phyloP scores from a whole-genome alignment of 495 filamentous ascomycete genomes.

The Talaromyces proteolyticus region DNA sequence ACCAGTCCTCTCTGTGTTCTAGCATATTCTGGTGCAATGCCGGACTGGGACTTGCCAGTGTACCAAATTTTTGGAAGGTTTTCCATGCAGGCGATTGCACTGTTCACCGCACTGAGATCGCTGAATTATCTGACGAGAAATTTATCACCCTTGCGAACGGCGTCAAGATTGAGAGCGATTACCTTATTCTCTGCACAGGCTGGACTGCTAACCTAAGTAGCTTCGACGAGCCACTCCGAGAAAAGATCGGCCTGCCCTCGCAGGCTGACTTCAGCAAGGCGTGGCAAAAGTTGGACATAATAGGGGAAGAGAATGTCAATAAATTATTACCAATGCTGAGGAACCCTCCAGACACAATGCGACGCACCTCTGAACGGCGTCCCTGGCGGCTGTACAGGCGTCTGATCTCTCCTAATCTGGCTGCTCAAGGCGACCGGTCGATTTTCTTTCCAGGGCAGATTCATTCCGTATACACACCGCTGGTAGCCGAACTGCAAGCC shows the following conservation, averaged over 20 bases:
- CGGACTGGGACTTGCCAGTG: slow-evolving; percentile 26
- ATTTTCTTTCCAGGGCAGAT: slow-evolving; percentile 56
- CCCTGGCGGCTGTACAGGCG: slow-evolving; percentile 51
- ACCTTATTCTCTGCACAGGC: slow-evolving; percentile 1
- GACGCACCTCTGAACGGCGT: neutral
- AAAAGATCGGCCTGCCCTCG: neutral
- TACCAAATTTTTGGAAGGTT: slow-evolving; percentile 22
- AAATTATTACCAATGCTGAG: slow-evolving; percentile 14
- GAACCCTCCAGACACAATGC: neutral
- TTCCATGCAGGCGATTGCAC: slow-evolving; percentile 29
- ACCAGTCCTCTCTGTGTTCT: neutral
- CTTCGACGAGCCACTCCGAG: neutral
- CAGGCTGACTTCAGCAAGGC: neutral
- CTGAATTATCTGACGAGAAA: neutral
- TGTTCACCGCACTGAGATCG: slow-evolving; percentile 15
- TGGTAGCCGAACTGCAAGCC: slow-evolving; percentile 57
- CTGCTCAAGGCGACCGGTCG: slow-evolving; percentile 50
- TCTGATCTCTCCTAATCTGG: slow-evolving; percentile 30
- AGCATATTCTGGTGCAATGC: slow-evolving; percentile 32
- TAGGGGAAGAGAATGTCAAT: slow-evolving; percentile 18
- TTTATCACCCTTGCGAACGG: slow-evolving; percentile 8
- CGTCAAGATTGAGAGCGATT: neutral
- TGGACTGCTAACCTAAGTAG: neutral
- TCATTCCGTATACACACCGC: slow-evolving; percentile 46
- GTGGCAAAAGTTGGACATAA: slow-evolving; percentile 17